Base-by-base conservation (phyloP, 768 basidiomycete genomes). In the Boletus pseudo-olivaceus region DNA sequence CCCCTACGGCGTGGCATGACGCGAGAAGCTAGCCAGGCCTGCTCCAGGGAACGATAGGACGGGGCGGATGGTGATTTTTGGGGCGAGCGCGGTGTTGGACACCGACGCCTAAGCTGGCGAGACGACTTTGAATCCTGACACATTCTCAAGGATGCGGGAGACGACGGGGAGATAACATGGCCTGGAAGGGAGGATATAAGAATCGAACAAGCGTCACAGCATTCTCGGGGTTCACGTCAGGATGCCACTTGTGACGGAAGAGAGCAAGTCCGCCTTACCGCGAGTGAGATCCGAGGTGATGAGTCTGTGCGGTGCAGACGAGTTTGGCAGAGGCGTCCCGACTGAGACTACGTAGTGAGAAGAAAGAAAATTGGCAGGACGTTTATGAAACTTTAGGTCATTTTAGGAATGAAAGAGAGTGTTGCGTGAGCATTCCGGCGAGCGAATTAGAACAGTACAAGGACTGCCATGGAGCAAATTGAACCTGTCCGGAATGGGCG, bases 1-100 rank as follows among this genome's bases (percentile, higher is more conserved):
- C 76, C 79, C 41, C 73, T 75, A 40, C 78, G 76, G 27, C 72
- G 72, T 32, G 80, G 76, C 26, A 82, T 62, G 58, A 72, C 65
- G 61, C 84, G 76, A 30, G 84, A 86, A 11, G 81, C 76, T 17
- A 82, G 61, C 84, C 84, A 86, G 32, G 78, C 79, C 47, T 83
- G 78, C 51, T 67, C 61, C 26, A 72, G 19, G 40, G 67, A 64
- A 55, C 43, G 55, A 47, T 14, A 45, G 5, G 55, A 30, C 0
- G 55, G 46, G 11, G 42, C 17, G 3, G 42, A 34, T 2, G 57
- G 7, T 12, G 47, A 17, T 15, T 51, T 60, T 3, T 14, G 41
- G 41, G 41, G 41, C 15, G 15, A 7, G 27, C 60, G 48, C 1
- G 38, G 54, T 1, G 55, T 44, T 14, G 64, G 48, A 38, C 58